Base-by-base conservation (phyloP, 192 early-diverging fungal species). In the Coemansia sp. region DNA sequence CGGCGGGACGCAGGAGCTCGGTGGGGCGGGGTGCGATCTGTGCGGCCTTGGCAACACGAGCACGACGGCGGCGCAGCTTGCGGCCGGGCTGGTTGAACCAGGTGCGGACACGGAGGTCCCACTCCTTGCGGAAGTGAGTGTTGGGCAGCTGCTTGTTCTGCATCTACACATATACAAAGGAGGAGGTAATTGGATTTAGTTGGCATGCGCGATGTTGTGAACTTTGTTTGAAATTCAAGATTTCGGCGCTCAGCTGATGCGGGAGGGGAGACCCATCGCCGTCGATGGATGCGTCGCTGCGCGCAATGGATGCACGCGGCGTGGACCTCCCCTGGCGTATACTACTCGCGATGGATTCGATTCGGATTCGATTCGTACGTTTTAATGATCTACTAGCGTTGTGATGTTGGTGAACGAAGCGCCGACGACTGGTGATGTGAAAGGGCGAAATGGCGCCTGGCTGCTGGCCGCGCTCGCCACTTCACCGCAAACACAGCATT, bases 31-130 rank as follows among this genome's bases (percentile, higher is more conserved):
- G 97, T 51, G 96, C 96, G 70, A 99, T 92, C 80, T 85, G 85
- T 71, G 94, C 94, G 62, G 96, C 96, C 93, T 99, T 99, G 85
- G 91, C 88, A 84, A 92, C 86, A 71, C 97, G 90, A 68, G 89
- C 87, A 38, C 90, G 82, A 68, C 96, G 88, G 75, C 97, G 86
- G 74, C 90, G 85, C 87, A 93, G 92, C 93, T 98, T 98, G 76
- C 90, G 89, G 70, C 93, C 94, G 71, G 95, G 92, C 85, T 95
- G 96, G 87, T 98, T 90, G 88, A 99, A 99, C 95, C 95, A 97
- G 71, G 95, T 97, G 86, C 91, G 93, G 65, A 99, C 95, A 76
- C 93, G 94, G 71, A 85, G 76, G 83, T 97, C 92, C 96, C 96
- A 97, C 87, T 96, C 92, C 91, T 97, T 97, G 85, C 90, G 97